Percentiles rank a stretch among this genome's conserved stretches.
phyloP scores from a whole-genome alignment of 2,329 filamentous ascomycete species.

The Eutypa lata region DNA sequence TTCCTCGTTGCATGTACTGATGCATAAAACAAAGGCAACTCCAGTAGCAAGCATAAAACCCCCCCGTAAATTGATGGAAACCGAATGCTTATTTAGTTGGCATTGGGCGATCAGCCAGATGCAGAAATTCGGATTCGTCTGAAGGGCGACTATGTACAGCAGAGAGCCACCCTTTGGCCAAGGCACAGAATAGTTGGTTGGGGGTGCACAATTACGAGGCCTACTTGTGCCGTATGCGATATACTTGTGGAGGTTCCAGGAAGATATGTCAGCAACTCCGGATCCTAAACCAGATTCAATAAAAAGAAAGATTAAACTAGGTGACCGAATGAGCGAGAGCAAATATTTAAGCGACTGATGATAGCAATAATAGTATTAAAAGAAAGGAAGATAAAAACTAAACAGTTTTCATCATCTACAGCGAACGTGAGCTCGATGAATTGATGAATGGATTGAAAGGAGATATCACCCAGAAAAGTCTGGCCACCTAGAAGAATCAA shows the following conservation, averaged over 20 bases:
- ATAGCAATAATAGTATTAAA: too few relatives aligned
- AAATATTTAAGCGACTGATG: not conserved
- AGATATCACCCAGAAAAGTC: too few relatives aligned
- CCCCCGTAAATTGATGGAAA: not conserved
- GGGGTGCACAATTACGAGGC: too few relatives aligned
- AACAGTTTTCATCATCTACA: not conserved
- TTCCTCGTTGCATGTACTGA: not conserved
- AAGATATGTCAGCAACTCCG: not conserved
- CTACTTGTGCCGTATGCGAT: too few relatives aligned
- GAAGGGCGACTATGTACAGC: not conserved
- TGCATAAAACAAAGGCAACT: too few relatives aligned
- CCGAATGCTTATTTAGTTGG: not conserved
- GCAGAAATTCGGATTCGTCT: not conserved
- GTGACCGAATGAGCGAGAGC: not conserved
- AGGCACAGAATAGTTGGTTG: too few relatives aligned
- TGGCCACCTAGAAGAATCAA: too few relatives aligned
- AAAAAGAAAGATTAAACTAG: not conserved
- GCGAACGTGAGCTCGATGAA: not conserved
- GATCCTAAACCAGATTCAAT: not conserved
- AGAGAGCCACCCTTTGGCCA: not conserved
- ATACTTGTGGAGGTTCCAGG: too few relatives aligned
- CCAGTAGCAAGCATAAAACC: too few relatives aligned
- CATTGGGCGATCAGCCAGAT: not conserved
- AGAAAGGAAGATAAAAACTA: not conserved
- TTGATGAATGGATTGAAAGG: not conserved